phyloP scores from a whole-genome alignment of 1,284 basidiomycete species.

The Ganoderma leucocontextum region DNA sequence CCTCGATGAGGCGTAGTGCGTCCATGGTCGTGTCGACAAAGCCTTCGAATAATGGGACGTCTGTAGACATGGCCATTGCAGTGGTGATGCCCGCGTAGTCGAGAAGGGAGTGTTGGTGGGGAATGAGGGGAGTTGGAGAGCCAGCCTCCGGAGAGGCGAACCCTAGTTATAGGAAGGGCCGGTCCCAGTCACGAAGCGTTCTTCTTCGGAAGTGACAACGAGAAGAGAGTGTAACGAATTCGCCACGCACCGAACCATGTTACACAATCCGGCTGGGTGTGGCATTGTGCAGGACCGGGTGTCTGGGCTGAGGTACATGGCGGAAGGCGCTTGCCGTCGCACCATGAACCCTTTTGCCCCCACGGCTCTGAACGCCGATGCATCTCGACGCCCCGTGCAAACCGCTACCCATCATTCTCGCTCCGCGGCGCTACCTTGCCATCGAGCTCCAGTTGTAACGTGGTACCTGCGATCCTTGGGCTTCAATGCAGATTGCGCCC shows the following conservation, averaged over 20 bases:
- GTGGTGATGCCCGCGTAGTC: slow-evolving; percentile 2
- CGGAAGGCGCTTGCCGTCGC: slow-evolving; percentile 13
- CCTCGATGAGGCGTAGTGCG: slow-evolving; percentile 74
- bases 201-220: slow-evolving; percentile 31
- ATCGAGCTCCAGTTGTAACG: slow-evolving; percentile 20
- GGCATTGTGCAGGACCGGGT: slow-evolving; percentile 20
- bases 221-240: slow-evolving; percentile 31
- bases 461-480: slow-evolving; percentile 12
- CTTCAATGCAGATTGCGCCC: slow-evolving; percentile 14
- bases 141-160: slow-evolving; percentile 10
- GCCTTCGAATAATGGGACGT: slow-evolving; percentile 56
- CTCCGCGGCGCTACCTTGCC: slow-evolving; percentile 27
- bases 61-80: slow-evolving; percentile 31
- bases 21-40: slow-evolving; percentile 82
- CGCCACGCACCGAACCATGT: slow-evolving; percentile 27
- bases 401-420: slow-evolving; percentile 8
- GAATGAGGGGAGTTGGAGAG: slow-evolving; percentile 21
- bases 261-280: slow-evolving; percentile 27
- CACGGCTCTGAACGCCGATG: slow-evolving; percentile 20
- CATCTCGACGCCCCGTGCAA: slow-evolving; percentile 15
- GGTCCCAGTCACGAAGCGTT: slow-evolving; percentile 24
- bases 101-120: slow-evolving; percentile 10
- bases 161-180: slow-evolving; percentile 25
- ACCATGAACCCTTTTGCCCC: slow-evolving; percentile 5
- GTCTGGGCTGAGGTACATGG: slow-evolving; percentile 21